A percentile compares a stretch with the other conserved stretches of the same genome.
These are phyloP conservation scores for Halophytophthora polymorphica DNA, from an alignment of 352 stramenopile genomes.

Conservation along the genomic window DNA sequence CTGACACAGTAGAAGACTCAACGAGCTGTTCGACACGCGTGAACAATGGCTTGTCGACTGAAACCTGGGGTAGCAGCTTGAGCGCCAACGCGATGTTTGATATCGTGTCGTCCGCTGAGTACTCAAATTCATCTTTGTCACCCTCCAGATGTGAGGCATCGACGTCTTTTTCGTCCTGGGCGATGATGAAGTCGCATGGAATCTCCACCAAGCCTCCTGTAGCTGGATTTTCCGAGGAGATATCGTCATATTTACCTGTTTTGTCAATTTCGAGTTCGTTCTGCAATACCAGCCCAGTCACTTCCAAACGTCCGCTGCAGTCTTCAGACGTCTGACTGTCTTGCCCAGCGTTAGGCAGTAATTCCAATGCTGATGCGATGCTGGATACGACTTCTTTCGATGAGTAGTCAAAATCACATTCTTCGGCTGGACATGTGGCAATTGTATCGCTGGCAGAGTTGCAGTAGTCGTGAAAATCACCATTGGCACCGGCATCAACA, in stretches of 20 bases:
- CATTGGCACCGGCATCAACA: background rate
- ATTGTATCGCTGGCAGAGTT: background rate
- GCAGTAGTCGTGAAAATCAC: background rate
- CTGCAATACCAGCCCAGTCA: background rate
- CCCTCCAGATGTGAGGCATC: background rate
- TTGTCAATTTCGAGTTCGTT: too few species aligned
- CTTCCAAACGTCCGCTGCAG: conserved; percentile 5
- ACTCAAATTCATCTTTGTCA: conserved; percentile 24
- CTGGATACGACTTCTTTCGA: conserved; percentile 26
- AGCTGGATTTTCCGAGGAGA: too few species aligned
- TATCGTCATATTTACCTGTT: too few species aligned
- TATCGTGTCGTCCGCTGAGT: conserved; percentile 18
- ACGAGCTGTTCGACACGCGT: conserved; percentile 1
- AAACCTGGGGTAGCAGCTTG: conserved; percentile 21
- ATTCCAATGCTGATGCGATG: conserved; percentile 36
- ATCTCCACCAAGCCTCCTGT: background rate
- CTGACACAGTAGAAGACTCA: background rate
- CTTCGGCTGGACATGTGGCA: conserved; percentile 4
- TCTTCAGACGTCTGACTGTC: background rate
- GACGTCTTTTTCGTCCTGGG: conserved; percentile 3
- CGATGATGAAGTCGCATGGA: conserved; percentile 3
- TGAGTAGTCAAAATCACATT: conserved; percentile 34
- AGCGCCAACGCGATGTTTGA: conserved; percentile 28
- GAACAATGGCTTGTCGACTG: conserved; percentile 5
- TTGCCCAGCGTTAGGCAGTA: conserved; percentile 27